These are phyloP conservation scores for Aciculosporium take DNA, from an alignment of 2,329 filamentous ascomycete species.

Conservation along the genomic window DNA sequence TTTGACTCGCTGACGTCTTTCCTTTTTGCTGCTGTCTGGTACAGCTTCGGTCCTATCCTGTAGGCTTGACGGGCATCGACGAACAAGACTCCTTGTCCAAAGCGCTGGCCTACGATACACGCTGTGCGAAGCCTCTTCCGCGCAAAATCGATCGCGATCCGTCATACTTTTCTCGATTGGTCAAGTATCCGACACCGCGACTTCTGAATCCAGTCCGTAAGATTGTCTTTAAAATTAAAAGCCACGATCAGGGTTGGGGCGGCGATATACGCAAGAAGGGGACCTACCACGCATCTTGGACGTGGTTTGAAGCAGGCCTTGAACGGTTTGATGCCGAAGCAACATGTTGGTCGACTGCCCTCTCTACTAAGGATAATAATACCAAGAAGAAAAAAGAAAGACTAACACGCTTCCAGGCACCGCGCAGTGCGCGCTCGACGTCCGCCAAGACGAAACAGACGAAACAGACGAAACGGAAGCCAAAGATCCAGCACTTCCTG, in stretches of 20 bases:
- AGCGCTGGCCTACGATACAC: constrained; percentile 16
- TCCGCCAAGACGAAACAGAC: constrained; percentile 13
- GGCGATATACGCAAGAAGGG: constrained; percentile 17
- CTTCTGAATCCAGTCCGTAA: constrained; percentile 40
- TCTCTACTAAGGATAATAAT: no score
- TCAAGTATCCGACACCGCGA: constrained; percentile 24
- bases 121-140: constrained; percentile 15
- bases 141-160: constrained; percentile 15
- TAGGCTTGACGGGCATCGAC: constrained; percentile 20
- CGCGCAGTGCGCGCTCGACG: constrained; percentile 16
- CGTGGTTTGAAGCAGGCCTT: constrained; percentile 50
- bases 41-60: constrained; percentile 24
- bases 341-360: constrained; percentile 13
- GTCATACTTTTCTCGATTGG: constrained; percentile 18
- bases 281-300: constrained; percentile 35
- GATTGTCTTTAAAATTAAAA: constrained; percentile 43
- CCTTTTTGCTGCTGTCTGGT: constrained; percentile 1
- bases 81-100: constrained; percentile 14
- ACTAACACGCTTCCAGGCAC: constrained; percentile 13
- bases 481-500: constrained; percentile 13
- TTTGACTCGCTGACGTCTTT: neutral
- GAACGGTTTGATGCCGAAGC: constrained; percentile 35
- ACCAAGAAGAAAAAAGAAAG: neutral
- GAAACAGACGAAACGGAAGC: constrained; percentile 10
- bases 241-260: constrained; percentile 46